Evolutionary conservation across 2,329 filamentous ascomycete genomes (phyloP).

Genomic region (Alternaria gansuensis): DNA sequence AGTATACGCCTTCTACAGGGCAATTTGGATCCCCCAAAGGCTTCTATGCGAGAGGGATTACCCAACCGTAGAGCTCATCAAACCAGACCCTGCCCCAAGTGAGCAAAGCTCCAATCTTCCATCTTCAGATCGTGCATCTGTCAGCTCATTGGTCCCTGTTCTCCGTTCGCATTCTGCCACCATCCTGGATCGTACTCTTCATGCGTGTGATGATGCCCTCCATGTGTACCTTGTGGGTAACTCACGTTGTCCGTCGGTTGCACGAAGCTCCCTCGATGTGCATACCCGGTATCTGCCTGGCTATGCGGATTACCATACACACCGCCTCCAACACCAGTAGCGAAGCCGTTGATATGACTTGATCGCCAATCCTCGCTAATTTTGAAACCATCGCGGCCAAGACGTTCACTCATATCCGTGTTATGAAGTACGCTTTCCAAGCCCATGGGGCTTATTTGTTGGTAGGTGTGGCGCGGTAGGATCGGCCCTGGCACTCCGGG

Average conservation of each 20-base stretch:
- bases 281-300: slow-evolving; percentile 11
- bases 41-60: not conserved
- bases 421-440: slow-evolving; percentile 45
- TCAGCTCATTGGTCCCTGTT: slow-evolving; percentile 21
- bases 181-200: slow-evolving; percentile 18
- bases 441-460: slow-evolving; percentile 47
- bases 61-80: not conserved
- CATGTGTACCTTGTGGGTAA: slow-evolving; percentile 7
- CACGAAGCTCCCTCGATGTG: slow-evolving; percentile 11
- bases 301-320: slow-evolving; percentile 15
- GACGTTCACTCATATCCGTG: slow-evolving; percentile 43
- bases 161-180: slow-evolving; percentile 20
- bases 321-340: slow-evolving; percentile 8
- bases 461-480: slow-evolving; percentile 38
- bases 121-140: not conserved
- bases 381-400: slow-evolving; percentile 50
- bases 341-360: slow-evolving; percentile 29
- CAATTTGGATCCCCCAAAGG: not conserved
- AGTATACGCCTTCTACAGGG: not conserved
- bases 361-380: slow-evolving; percentile 39
- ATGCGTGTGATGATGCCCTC: slow-evolving; percentile 15
- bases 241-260: slow-evolving; percentile 6
- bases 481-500: slow-evolving; percentile 53
- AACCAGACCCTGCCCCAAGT: not conserved
- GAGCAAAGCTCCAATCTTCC: not conserved